Evolutionary conservation across 2,329 filamentous ascomycete genomes (phyloP).

Genomic region (Paecilomyces sp.): DNA sequence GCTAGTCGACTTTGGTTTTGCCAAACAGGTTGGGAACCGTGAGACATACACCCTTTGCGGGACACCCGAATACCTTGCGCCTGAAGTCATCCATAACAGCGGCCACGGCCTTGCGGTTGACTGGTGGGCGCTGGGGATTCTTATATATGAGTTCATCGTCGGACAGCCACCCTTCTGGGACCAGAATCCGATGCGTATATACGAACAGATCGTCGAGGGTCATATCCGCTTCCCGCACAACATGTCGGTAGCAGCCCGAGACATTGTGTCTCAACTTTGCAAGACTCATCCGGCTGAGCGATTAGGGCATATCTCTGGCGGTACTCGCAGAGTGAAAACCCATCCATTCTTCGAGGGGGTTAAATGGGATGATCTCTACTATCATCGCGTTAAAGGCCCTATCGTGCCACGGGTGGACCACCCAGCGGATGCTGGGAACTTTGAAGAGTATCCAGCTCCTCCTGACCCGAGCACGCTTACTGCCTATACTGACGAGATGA

Average conservation of each 20-base stretch:
- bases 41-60: constrained; percentile 62
- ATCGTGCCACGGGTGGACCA: constrained; percentile 56
- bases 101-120: constrained; percentile 60
- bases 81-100: constrained; percentile 60
- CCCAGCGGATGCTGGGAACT: constrained; percentile 56
- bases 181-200: constrained; percentile 62
- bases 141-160: constrained; percentile 61
- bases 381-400: constrained; percentile 52
- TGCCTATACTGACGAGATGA: constrained; percentile 54
- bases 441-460: constrained; percentile 56
- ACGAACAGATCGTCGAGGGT: constrained; percentile 61
- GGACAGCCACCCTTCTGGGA: constrained; percentile 64
- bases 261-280: constrained; percentile 56
- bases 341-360: constrained; percentile 57
- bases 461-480: constrained; percentile 46
- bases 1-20: constrained; percentile 62
- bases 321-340: constrained; percentile 51
- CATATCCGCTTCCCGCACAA: constrained; percentile 54
- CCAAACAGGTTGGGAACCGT: constrained; percentile 51
- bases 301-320: constrained; percentile 56
- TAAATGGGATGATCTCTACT: constrained; percentile 57
- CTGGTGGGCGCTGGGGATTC: constrained; percentile 63
- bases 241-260: constrained; percentile 52
- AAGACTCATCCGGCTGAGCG: constrained; percentile 58
- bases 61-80: constrained; percentile 61